These are phyloP conservation scores for Fusarium staphyleae DNA, from an alignment of 2,329 filamentous ascomycete genomes.

Conservation along the genomic window DNA sequence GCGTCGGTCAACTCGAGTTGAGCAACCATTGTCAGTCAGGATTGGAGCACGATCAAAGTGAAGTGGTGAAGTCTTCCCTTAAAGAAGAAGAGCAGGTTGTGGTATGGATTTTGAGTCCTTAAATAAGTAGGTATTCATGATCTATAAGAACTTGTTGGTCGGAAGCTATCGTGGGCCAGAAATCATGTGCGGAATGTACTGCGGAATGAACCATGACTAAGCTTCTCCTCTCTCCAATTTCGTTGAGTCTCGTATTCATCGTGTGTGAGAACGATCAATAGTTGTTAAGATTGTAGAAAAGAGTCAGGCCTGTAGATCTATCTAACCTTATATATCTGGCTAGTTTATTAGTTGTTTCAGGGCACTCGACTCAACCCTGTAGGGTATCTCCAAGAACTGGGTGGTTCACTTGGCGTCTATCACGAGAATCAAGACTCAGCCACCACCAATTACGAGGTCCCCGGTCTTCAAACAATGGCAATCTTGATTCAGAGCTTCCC, in stretches of 20 bases:
- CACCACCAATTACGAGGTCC: background rate
- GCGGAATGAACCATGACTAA: constrained; percentile 31
- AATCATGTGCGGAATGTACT: constrained; percentile 9
- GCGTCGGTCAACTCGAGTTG: constrained; percentile 45
- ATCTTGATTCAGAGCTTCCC: background rate
- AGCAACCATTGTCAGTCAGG: constrained; percentile 18
- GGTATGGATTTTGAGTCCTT: background rate
- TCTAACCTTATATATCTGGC: too few relatives aligned
- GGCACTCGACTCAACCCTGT: constrained; percentile 17
- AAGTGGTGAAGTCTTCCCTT: too few relatives aligned
- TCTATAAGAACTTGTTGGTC: constrained; percentile 10
- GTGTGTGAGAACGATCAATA: constrained; percentile 10
- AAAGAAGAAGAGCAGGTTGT: background rate
- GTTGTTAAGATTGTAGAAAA: background rate
- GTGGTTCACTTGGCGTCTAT: background rate
- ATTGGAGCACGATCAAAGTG: background rate
- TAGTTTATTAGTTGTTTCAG: constrained; percentile 8
- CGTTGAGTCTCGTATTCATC: constrained; percentile 5
- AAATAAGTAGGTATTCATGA: background rate
- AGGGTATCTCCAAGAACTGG: background rate
- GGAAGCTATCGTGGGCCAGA: constrained; percentile 1
- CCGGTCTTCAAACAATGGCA: background rate
- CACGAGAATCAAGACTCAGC: background rate
- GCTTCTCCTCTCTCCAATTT: background rate
- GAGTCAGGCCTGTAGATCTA: constrained; percentile 3